Percentiles rank a stretch among this genome's conserved stretches.
phyloP scores from a whole-genome alignment of 805 yeast genomes.

The Ogataea populi-albae region DNA sequence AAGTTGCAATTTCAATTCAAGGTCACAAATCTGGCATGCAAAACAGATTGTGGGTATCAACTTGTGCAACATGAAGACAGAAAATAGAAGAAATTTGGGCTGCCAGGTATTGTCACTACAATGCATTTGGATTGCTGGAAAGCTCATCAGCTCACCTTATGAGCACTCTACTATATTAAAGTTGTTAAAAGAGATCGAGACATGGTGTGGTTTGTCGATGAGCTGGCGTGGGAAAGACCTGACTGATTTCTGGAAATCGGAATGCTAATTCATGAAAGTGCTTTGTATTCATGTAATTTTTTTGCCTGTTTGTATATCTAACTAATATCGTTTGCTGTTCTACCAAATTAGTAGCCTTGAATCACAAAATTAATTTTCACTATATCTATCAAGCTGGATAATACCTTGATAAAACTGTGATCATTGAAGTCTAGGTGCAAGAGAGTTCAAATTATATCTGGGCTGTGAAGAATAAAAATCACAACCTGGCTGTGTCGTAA shows the following conservation, averaged over 20 bases:
- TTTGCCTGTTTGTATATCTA: too few species aligned
- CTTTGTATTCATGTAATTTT: too few species aligned
- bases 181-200: conserved; percentile 23
- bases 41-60: conserved; percentile 37
- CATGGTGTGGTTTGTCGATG: conserved; percentile 22
- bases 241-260: conserved; percentile 28
- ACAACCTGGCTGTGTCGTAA: too few species aligned
- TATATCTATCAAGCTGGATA: too few species aligned
- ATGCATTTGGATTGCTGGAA: conserved; percentile 27
- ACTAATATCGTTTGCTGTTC: too few species aligned
- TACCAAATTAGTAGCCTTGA: too few species aligned
- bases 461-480: too few species aligned
- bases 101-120: conserved; percentile 22
- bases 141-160: conserved; percentile 22
- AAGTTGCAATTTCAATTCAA: conserved; percentile 10
- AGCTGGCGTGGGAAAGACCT: conserved; percentile 24
- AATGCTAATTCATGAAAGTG: too few species aligned
- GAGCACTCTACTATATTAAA: conserved; percentile 25
- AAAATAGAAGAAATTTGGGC: conserved; percentile 16
- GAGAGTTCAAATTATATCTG: too few species aligned
- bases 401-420: too few species aligned
- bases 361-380: too few species aligned
- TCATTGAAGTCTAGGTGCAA: too few species aligned
- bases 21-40: conserved; percentile 39
- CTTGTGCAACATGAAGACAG: conserved; percentile 17